Base-by-base conservation (phyloP, 140 eudicot species). In the Flaveria floridana region DNA sequence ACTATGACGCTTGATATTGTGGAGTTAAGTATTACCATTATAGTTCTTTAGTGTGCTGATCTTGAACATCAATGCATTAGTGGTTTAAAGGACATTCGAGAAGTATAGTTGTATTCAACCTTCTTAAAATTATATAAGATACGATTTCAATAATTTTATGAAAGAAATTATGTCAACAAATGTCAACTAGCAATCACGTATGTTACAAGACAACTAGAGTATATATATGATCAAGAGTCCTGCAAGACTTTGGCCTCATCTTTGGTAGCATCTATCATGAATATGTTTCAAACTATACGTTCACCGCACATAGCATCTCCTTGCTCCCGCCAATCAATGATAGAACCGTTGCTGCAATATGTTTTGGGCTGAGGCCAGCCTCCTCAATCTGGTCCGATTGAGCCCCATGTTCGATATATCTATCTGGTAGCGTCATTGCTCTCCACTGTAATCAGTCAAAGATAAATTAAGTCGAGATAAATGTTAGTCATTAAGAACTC, bases 371-470 rank as follows among this genome's bases (percentile, higher is more conserved):
- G 6, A 90, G 88, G 25, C 97, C 90, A 7, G 89, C 95, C 62
- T 86, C 95, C 59, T 81, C 90, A 16, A 88, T 78, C 68, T 90
- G 97, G 62, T 90, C 79, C 0, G 55, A 39, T 15, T 82, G 89
- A 64, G 85, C 78, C 48, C 97, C 97, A 74, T 88, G 97, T 1
- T 90, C 90, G 3, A 90, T 90, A 51, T 90, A 90, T 55, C 91
- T 71, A 47, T 90, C 96, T 0, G 96, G 96, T 21, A 90, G 84
- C 34, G 78, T 84, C 95, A 90, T 84, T 11, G 91, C 84, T 80
- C 96, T 86, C 96, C 91, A 90, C 96, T 90, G 59, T 68, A 66
- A 46, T 47, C 30, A 67, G 2, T 1, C 12, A 41, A 69, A 53
- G 34, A 28, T 28, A 15, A 46, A 52, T 2, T 6, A 41, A 37